phyloP scores from a whole-genome alignment of 1,284 basidiomycete species.

The Ceratobasidium sp. region DNA sequence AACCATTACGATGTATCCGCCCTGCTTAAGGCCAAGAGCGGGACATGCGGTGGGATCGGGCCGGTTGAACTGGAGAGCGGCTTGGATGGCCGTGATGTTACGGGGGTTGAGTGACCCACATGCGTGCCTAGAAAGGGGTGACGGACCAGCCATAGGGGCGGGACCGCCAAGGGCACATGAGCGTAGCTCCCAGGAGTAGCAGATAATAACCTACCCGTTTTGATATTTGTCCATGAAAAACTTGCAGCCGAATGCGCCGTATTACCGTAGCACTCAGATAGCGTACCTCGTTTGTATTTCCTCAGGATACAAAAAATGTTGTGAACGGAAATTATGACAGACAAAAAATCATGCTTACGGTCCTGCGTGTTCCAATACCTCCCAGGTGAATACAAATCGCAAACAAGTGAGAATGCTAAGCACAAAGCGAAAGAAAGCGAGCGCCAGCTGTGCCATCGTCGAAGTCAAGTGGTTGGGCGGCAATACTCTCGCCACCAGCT shows the following conservation, averaged over 20 bases:
- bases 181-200: background rate
- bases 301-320: slow-evolving; percentile 64
- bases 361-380: slow-evolving; percentile 92
- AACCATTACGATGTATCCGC: slow-evolving; percentile 84
- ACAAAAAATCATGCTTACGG: slow-evolving; percentile 75
- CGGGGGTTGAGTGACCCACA: slow-evolving; percentile 93
- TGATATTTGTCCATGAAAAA: slow-evolving; percentile 98
- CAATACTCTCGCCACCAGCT: slow-evolving; percentile 78
- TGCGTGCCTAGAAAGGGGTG: slow-evolving; percentile 95
- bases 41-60: slow-evolving; percentile 85
- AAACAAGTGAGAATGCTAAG: slow-evolving; percentile 93
- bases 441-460: slow-evolving; percentile 89
- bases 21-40: slow-evolving; percentile 61
- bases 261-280: slow-evolving; percentile 86
- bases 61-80: slow-evolving; percentile 93
- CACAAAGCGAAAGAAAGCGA: slow-evolving; percentile 87
- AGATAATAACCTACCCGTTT: slow-evolving; percentile 79
- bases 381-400: slow-evolving; percentile 96
- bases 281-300: slow-evolving; percentile 94
- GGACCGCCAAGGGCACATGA: slow-evolving; percentile 79
- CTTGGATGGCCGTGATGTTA: slow-evolving; percentile 86
- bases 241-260: slow-evolving; percentile 95
- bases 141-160: slow-evolving; percentile 97
- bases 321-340: background rate
- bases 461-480: slow-evolving; percentile 83